Base-by-base conservation (phyloP, 2,329 filamentous ascomycete genomes). In the Bisporella sp. region DNA sequence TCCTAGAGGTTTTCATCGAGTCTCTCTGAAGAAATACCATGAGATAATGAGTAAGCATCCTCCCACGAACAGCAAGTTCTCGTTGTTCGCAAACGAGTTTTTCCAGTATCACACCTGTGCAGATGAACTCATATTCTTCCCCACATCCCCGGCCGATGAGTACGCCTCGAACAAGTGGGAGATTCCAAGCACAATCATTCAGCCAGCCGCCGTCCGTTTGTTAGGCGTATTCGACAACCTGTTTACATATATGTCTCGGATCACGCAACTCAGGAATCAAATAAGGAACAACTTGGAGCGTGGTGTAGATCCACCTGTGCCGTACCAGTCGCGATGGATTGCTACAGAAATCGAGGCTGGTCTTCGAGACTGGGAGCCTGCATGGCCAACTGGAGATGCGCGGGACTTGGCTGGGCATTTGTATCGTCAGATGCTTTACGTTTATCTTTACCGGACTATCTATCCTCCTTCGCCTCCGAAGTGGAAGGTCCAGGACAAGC, bases 181-280 rank as follows among this genome's bases (percentile, higher is more conserved):
- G 32, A 47, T 63, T 12, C 55, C 59, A 5, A 41, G 49, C 33
- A 59, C 52, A 31, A 54, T 59, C 30, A 49, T 61, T 35, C 58
- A 61, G 51, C 57, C 57, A 11, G 57, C 55, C 7, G 53, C 60
- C 12, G 61, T 61, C 8, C 73, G 78, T n/a, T 73, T 95, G 4
- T 73, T 95, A 5, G 90, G 90, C 28, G 84, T 95, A 30, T 82
- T 86, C 40, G 89, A 96, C 61, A 88, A 88, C 1, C 73, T 96
- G 2, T 90, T 95, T 63, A 77, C 79, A 33, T 84, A 87, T 62
- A 82, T 96, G 31, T 84, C 85, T 6, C 81, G 87, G 61, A 92
- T 95, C 53, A 89, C 87, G 1, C 78, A 79, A 9, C 78, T 96
- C 37, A 79, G 89, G 41, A 85, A 91, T 65, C 76, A 75, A 2